Evolutionary conservation across 495 filamentous ascomycete genomes (phyloP).

Genomic region (Penicillium crystallinum): DNA sequence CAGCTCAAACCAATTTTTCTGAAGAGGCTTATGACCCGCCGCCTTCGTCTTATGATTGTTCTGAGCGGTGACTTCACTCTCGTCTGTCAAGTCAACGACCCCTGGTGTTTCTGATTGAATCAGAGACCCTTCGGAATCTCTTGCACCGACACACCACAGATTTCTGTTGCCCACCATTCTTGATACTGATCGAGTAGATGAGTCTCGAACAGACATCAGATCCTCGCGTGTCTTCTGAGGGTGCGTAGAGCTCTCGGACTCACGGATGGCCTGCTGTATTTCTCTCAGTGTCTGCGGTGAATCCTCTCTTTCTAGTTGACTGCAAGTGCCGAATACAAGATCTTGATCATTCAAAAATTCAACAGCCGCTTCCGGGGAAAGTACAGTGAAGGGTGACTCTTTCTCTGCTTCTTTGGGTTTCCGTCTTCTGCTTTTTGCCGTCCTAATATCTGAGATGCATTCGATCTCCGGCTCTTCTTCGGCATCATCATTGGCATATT

Average conservation of each 20-base stretch:
- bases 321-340: slow-evolving; percentile 88
- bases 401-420: slow-evolving; percentile 31
- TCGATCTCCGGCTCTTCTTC: slow-evolving; percentile 9
- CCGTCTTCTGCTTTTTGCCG: slow-evolving; percentile 17
- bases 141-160: slow-evolving; percentile 65
- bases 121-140: slow-evolving; percentile 57
- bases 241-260: slow-evolving; percentile 42
- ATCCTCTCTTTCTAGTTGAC: slow-evolving; percentile 75
- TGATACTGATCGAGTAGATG: slow-evolving; percentile 15
- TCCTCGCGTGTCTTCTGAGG: not conserved
- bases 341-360: slow-evolving; percentile 67
- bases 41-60: not conserved
- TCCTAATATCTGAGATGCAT: slow-evolving; percentile 20
- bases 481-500: slow-evolving; percentile 44
- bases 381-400: slow-evolving; percentile 44
- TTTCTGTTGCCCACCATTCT: slow-evolving; percentile 31
- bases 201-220: not conserved
- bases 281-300: slow-evolving; percentile 64
- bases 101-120: slow-evolving; percentile 55
- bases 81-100: slow-evolving; percentile 43
- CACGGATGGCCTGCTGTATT: slow-evolving; percentile 62
- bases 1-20: slow-evolving; percentile 31
- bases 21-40: not conserved
- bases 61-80: not conserved
- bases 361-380: slow-evolving; percentile 69